A percentile compares a stretch with the other conserved stretches of the same genome.
Conservation (phyloP, 1,284 basidiomycete species). For the Austroboletus novae-zelandiae region DNA sequence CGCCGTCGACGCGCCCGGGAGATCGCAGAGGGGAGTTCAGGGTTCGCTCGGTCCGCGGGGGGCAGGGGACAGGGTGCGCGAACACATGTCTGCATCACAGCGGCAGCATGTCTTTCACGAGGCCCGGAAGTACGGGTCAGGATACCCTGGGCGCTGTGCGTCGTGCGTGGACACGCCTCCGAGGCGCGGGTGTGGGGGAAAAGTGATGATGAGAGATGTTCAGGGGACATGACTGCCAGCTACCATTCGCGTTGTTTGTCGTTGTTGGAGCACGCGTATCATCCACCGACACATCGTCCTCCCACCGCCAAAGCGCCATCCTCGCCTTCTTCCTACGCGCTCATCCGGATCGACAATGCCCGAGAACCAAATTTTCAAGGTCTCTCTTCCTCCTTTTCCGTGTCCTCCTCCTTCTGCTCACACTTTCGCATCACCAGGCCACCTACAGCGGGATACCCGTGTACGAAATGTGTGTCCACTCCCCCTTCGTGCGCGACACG, state of each 20-base stretch:
- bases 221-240: conserved; percentile 12
- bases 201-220: background rate
- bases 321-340: conserved; percentile 3
- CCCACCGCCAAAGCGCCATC: conserved; percentile 20
- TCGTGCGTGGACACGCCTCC: too few species aligned
- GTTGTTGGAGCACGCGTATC: conserved; percentile 51
- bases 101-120: conserved; percentile 22
- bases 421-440: conserved; percentile 46
- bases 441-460: conserved; percentile 88
- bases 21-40: too few species aligned
- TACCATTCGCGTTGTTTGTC: conserved; percentile 44
- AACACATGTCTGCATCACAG: conserved; percentile 12
- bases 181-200: background rate
- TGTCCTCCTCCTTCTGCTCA: conserved; percentile 11
- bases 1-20: background rate
- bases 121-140: conserved; percentile 1
- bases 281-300: conserved; percentile 13
- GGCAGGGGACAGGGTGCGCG: conserved; percentile 19
- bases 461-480: conserved; percentile 72
- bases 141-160: too few species aligned
- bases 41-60: too few species aligned
- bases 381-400: conserved; percentile 27
- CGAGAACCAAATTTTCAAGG: conserved; percentile 81
- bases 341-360: conserved; percentile 48
- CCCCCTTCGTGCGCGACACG: conserved; percentile 36